Conservation (phyloP, 208 protist genomes). For the Acanthamoeba polyphaga region DNA sequence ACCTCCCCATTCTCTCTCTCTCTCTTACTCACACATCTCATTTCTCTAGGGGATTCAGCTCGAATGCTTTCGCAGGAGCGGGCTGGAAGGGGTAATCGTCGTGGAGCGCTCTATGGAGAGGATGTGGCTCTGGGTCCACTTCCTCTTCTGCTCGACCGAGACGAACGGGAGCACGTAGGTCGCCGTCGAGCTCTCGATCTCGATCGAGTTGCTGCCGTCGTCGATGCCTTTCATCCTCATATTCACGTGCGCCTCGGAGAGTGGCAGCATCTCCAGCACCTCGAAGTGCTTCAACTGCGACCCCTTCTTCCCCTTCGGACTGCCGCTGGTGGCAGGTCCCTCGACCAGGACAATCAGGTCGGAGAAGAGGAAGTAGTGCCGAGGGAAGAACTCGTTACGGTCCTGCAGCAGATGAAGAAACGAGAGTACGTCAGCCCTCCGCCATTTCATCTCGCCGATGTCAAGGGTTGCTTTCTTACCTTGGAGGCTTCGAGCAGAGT, state of each 20-base stretch:
- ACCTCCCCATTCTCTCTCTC: background rate
- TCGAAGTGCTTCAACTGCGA: background rate
- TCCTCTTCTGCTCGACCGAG: background rate
- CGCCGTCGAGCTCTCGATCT: background rate
- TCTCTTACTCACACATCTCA: background rate
- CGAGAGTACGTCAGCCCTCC: background rate
- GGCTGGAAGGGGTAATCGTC: background rate
- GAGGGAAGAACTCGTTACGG: background rate
- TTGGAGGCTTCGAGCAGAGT: background rate
- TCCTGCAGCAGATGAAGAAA: background rate
- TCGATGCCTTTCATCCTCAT: background rate
- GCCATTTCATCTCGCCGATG: background rate
- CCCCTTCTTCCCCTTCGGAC: background rate
- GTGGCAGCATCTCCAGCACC: background rate
- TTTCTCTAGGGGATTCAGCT: background rate
- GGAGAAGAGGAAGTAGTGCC: background rate
- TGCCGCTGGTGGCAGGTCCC: background rate
- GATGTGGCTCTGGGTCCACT: conserved; percentile 25
- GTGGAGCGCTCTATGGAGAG: background rate
- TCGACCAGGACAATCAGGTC: background rate
- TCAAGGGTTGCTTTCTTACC: background rate
- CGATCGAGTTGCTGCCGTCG: conserved; percentile 8
- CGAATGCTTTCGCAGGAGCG: background rate
- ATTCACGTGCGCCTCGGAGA: background rate
- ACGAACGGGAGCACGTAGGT: conserved; percentile 25